phyloP scores from a whole-genome alignment of 306 rosid species.

The Nissolia schottii region DNA sequence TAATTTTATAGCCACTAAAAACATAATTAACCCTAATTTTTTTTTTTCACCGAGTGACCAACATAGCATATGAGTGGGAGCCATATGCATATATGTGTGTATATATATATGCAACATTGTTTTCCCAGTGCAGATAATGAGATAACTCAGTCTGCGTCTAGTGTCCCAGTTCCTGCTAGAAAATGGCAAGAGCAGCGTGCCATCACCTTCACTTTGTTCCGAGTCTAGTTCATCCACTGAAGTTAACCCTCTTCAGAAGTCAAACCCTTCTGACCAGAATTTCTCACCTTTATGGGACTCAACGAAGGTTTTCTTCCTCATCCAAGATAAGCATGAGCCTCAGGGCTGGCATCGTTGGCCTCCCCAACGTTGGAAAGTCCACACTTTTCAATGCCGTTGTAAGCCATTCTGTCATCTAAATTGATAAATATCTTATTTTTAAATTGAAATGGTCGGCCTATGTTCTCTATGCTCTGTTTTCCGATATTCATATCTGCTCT shows the following conservation, averaged over 20 bases:
- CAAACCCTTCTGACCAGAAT: conserved; percentile 34
- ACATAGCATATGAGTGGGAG: too few relatives aligned
- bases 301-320: conserved; percentile 59
- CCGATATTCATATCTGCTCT: not conserved
- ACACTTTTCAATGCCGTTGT: conserved; percentile 97
- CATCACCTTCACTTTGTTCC: conserved; percentile 47
- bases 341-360: conserved; percentile 94
- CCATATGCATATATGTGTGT: too few relatives aligned
- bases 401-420: conserved; percentile 20
- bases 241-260: conserved; percentile 38
- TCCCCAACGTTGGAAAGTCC: conserved; percentile 95
- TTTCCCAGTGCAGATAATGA: too few relatives aligned
- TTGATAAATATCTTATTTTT: not conserved
- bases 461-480: not conserved
- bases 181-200: conserved; percentile 60
- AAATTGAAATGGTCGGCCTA: not conserved
- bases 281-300: conserved; percentile 34
- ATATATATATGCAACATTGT: too few relatives aligned
- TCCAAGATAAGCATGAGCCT: conserved; percentile 89
- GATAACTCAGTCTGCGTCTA: too few relatives aligned
- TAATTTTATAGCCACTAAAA: too few relatives aligned
- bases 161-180: not conserved
- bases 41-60: too few relatives aligned
- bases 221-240: conserved; percentile 53
- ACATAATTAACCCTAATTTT: too few relatives aligned